Conservation (phyloP, 2,329 filamentous ascomycete genomes). For the Xylaria arbuscula region DNA sequence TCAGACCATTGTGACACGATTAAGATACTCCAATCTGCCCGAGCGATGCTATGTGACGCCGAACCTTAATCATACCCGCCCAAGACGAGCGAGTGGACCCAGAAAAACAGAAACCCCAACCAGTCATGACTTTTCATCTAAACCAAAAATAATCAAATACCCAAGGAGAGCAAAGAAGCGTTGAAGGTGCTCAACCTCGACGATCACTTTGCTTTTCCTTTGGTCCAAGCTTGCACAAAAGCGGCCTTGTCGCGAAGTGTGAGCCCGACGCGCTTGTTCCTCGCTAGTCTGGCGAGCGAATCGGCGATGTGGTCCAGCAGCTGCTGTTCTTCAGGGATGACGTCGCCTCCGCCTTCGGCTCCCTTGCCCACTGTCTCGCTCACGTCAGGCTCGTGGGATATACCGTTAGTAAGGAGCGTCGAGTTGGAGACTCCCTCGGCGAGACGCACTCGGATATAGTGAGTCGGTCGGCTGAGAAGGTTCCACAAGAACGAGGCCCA, state of each 20-base stretch:
- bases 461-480: constrained; percentile 83
- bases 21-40: background rate
- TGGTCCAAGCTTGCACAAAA: constrained; percentile 77
- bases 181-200: background rate
- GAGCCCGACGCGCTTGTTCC: constrained; percentile 89
- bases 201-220: constrained; percentile 51
- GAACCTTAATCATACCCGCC: constrained; percentile 8
- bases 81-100: background rate
- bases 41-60: background rate
- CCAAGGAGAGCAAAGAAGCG: too few species aligned
- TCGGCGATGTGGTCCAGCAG: constrained; percentile 85
- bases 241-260: constrained; percentile 83
- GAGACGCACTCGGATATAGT: constrained; percentile 90
- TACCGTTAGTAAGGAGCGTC: constrained; percentile 52
- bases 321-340: constrained; percentile 69
- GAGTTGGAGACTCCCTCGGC: constrained; percentile 76
- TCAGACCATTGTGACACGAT: background rate
- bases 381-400: constrained; percentile 39
- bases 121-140: constrained; percentile 13
- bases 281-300: constrained; percentile 83
- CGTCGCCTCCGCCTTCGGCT: constrained; percentile 45
- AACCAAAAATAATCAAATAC: background rate
- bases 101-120: background rate
- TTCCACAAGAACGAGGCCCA: constrained; percentile 85
- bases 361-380: constrained; percentile 46